Evolutionary conservation across 164 flowering plant species (phyloP).

Genomic region (Kingdonia uniflora): DNA sequence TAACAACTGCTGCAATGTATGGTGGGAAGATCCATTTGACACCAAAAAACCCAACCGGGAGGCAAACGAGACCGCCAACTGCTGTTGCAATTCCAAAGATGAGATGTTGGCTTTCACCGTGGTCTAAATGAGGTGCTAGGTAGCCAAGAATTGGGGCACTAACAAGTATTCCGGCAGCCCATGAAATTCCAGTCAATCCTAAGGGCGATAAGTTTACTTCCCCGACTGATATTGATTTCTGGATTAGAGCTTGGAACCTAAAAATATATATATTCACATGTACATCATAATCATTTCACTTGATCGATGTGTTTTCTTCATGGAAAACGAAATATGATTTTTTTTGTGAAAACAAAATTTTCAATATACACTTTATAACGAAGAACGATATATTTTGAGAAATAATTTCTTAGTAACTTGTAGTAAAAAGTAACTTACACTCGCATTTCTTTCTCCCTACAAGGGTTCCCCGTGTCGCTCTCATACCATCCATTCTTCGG

Average conservation of each 20-base stretch:
- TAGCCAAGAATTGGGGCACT: constrained; percentile 30
- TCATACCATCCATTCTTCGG: constrained; percentile 14
- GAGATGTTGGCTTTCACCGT: constrained; percentile 26
- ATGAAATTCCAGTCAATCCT: constrained; percentile 42
- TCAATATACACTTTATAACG: no score
- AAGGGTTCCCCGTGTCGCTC: constrained; percentile 17
- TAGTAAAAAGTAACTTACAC: constrained; percentile 31
- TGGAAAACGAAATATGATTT: no score
- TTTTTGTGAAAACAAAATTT: no score
- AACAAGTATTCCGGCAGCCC: constrained; percentile 41
- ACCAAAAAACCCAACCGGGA: constrained; percentile 45
- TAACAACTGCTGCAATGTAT: constrained; percentile 32
- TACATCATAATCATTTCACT: background rate
- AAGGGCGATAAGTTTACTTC: constrained; percentile 28
- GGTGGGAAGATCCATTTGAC: constrained; percentile 40
- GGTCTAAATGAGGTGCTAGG: constrained; percentile 38
- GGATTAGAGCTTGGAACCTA: constrained; percentile 38
- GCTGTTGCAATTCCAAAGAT: constrained; percentile 30
- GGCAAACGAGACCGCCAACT: constrained; percentile 46
- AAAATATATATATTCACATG: background rate
- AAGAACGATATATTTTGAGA: no score
- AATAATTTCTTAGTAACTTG: background rate
- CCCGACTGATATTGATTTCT: constrained; percentile 13
- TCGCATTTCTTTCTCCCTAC: constrained; percentile 20
- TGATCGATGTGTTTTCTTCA: background rate